Percentiles rank a stretch among this genome's conserved stretches.
These are phyloP conservation scores for Colletotrichum camelliae DNA, from an alignment of 2,329 filamentous ascomycete genomes.

Conservation along the genomic window DNA sequence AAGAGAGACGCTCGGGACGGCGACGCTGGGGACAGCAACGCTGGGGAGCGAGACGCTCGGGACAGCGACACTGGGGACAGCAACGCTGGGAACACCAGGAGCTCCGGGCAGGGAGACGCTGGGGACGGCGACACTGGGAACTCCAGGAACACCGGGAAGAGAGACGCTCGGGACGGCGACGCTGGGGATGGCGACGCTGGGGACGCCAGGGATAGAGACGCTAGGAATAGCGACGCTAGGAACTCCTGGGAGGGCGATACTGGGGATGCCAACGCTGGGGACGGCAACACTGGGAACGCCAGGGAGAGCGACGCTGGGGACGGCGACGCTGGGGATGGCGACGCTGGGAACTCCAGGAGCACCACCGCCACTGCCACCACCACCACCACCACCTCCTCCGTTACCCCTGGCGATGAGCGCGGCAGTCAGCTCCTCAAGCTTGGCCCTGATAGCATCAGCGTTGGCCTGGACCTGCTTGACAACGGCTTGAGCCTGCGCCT, in stretches of 20 bases:
- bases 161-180: too few species aligned
- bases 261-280: not conserved
- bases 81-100: not conserved
- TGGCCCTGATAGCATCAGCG: not conserved
- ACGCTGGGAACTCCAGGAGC: not conserved
- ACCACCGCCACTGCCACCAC: not conserved
- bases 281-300: not conserved
- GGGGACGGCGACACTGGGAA: not conserved
- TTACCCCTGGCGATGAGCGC: not conserved
- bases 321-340: not conserved
- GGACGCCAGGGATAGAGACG: not conserved
- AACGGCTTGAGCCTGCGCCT: not conserved
- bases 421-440: not conserved
- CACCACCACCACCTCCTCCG: not conserved
- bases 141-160: not conserved
- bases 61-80: not conserved
- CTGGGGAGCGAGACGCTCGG: not conserved
- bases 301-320: not conserved
- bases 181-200: not conserved
- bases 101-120: too few species aligned
- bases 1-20: not conserved
- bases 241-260: not conserved
- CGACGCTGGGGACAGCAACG: not conserved
- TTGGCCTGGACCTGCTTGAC: not conserved
- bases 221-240: not conserved